Base-by-base conservation (phyloP, 2,329 filamentous ascomycete species). In the Furcasterigmium furcatum region DNA sequence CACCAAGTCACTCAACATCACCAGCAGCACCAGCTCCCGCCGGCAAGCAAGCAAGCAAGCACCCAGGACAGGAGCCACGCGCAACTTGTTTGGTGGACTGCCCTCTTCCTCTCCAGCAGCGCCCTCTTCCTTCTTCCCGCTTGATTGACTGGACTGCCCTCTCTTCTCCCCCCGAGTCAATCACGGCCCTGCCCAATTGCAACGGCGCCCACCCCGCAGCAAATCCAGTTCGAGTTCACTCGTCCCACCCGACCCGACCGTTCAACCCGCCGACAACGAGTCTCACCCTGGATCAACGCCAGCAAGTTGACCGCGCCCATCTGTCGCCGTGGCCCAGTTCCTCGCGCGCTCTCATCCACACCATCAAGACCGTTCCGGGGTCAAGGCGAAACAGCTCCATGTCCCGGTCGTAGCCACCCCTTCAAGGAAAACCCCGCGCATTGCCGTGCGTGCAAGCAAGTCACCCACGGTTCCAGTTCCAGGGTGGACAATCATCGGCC, bases 271-370 rank as follows among this genome's bases (percentile, higher is more conserved):
- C 18, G n/a, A 18, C 16, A 36, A 9, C 34, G 9, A 36, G 34
- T 36, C 34, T 36, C 34, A 36, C 34, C 16, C 4, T 36, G n/a
- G 34, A 16, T 16, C n/a, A 36, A 16, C 19, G 18, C 34, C 34
- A 36, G 18, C 18, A 36, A 36, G n/a, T 36, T 16, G 34, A 14
- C 19, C 19, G 9, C 34, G 12, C 30, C n/a, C 30, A n/a, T 18
- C 34, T 36, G 16, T 36, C 18, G 34, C n/a, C 34, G 34, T 18
- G n/a, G n/a, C 12, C 19, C 29, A 32, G 27, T 14, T 27, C 14
- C 22, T 21, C 35, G 34, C 36, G 38, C 32, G 25, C 35, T 43
- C 30, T 10, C 34, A 38, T 25, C 18, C 34, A 44, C 42, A 43
- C 41, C 41, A 35, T 43, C 42, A 38, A 24, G 20, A 32, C 38